Evolutionary conservation across 257 asterid species (phyloP).

Genomic region (Solanum chiquidenum): DNA sequence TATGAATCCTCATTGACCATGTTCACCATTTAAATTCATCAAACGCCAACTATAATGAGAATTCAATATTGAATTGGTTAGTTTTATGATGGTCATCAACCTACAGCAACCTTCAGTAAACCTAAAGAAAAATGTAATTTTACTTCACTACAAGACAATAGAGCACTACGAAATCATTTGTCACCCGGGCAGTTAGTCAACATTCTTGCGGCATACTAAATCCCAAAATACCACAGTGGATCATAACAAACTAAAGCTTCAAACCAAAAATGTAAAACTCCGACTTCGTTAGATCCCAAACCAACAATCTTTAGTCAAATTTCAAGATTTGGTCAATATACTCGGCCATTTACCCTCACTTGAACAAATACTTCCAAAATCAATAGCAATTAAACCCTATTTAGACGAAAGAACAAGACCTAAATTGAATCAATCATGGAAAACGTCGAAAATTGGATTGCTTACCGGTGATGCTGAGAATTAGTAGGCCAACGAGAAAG

Average conservation of each 20-base stretch:
- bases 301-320: neutral
- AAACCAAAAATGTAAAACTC: neutral
- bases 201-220: neutral
- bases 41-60: neutral
- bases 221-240: neutral
- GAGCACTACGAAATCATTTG: neutral
- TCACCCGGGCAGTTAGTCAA: neutral
- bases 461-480: slow-evolving; percentile 71
- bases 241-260: neutral
- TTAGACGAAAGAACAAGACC: neutral
- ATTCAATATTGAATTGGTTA: neutral
- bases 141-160: neutral
- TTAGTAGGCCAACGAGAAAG: slow-evolving; percentile 43
- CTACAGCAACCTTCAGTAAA: neutral
- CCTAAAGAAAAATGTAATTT: neutral
- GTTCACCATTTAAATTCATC: neutral
- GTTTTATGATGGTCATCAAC: neutral
- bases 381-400: neutral
- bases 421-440: neutral
- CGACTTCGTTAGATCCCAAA: neutral
- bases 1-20: neutral
- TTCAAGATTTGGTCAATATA: neutral
- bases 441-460: neutral
- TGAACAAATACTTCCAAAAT: neutral
- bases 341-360: neutral